Percentiles rank a stretch among this genome's conserved stretches.
phyloP scores from a whole-genome alignment of 2,329 filamentous ascomycete species.

The Pseudogymnoascus sp. region DNA sequence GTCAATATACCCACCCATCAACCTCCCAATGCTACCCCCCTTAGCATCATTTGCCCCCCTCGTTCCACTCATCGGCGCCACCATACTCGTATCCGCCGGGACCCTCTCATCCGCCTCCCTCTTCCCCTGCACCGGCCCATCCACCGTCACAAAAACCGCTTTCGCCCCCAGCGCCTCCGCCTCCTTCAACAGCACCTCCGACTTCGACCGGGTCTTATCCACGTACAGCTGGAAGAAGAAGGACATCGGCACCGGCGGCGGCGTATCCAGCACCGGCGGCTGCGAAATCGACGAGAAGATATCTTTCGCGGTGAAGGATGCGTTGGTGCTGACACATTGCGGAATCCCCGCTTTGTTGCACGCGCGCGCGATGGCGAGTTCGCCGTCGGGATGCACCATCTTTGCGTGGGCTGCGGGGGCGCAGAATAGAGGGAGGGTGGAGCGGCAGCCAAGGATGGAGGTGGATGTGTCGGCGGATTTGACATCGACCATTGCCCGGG shows the following conservation, averaged over 20 bases:
- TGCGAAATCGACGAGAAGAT: slow-evolving; percentile 32
- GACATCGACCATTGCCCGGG: slow-evolving; percentile 50
- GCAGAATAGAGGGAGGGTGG: slow-evolving; percentile 52
- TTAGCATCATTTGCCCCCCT: slow-evolving; percentile 43
- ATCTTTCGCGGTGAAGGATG: slow-evolving; percentile 49
- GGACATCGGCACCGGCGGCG: slow-evolving; percentile 25
- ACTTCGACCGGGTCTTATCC: slow-evolving; percentile 45
- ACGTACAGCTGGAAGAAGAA: slow-evolving; percentile 57
- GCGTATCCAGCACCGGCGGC: slow-evolving; percentile 13
- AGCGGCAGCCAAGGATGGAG: slow-evolving; percentile 45
- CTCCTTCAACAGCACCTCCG: slow-evolving; percentile 39
- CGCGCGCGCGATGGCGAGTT: slow-evolving; percentile 47
- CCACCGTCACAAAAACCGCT: slow-evolving; percentile 51
- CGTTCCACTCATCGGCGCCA: slow-evolving; percentile 42
- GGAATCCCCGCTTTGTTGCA: slow-evolving; percentile 44
- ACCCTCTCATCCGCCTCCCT: slow-evolving; percentile 39
- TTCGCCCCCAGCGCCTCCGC: slow-evolving; percentile 40
- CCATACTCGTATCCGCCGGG: slow-evolving; percentile 38
- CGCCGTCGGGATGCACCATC: slow-evolving; percentile 56
- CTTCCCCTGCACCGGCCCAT: slow-evolving; percentile 50
- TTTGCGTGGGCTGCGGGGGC: slow-evolving; percentile 57
- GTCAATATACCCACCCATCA: slow-evolving; percentile 51
- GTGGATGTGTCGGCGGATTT: slow-evolving; percentile 41
- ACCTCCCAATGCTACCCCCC: slow-evolving; percentile 46
- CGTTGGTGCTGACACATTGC: slow-evolving; percentile 54